These are phyloP conservation scores for Trichocomaceae sp. DNA, from an alignment of 2,329 filamentous ascomycete genomes.

Conservation along the genomic window DNA sequence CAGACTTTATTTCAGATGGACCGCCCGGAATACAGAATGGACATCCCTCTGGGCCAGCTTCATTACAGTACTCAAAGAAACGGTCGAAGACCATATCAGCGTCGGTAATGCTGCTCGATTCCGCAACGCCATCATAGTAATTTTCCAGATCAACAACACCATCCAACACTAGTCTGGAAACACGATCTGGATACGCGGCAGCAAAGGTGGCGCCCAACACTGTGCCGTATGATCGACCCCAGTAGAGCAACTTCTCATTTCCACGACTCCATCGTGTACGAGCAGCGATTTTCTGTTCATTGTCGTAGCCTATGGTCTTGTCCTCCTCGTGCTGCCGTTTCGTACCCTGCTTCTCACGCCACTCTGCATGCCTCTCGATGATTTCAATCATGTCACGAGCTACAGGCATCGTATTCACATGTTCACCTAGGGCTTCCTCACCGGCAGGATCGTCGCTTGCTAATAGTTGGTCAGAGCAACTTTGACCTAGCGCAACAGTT, in stretches of 20 bases:
- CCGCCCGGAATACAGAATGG: constrained; percentile 26
- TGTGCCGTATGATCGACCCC: constrained; percentile 43
- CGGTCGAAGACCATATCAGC: constrained; percentile 31
- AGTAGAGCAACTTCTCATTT: constrained; percentile 32
- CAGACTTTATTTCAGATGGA: constrained; percentile 22
- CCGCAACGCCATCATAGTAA: constrained; percentile 26
- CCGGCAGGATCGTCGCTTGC: constrained; percentile 11
- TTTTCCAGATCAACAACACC: constrained; percentile 32
- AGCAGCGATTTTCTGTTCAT: constrained; percentile 16
- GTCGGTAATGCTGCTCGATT: constrained; percentile 22
- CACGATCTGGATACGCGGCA: constrained; percentile 38
- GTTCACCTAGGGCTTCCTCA: constrained; percentile 25
- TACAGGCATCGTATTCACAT: constrained; percentile 29
- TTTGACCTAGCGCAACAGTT: constrained; percentile 24
- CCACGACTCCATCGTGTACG: constrained; percentile 26
- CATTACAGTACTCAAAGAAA: constrained; percentile 28
- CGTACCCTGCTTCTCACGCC: constrained; percentile 30
- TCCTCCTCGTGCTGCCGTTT: constrained; percentile 18
- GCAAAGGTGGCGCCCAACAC: constrained; percentile 43
- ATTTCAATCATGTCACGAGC: constrained; percentile 33
- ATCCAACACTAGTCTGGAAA: constrained; percentile 28
- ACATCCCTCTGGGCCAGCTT: constrained; percentile 22
- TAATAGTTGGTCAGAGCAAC: constrained; percentile 25
- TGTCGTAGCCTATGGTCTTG: constrained; percentile 16
- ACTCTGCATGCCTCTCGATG: constrained; percentile 34